A percentile compares a stretch with the other conserved stretches of the same genome.
Evolutionary conservation across 2,329 filamentous ascomycete genomes (phyloP).

Genomic region (Pseudogymnoascus sp.): DNA sequence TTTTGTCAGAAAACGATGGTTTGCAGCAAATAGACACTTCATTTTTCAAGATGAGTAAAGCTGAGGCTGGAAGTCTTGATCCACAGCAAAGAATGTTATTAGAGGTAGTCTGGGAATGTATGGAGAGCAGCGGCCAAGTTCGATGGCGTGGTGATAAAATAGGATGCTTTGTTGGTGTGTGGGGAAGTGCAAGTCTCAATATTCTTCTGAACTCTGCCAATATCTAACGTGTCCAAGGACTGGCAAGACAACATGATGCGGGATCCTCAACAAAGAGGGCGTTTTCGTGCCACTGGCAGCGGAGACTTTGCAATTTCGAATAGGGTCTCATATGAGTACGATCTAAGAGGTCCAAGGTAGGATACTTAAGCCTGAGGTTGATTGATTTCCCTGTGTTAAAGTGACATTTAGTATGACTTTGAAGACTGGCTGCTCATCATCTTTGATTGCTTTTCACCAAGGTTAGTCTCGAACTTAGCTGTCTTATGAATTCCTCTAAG

Average conservation of each 20-base stretch:
- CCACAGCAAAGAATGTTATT: conserved; percentile 25
- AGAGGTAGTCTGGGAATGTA: conserved; percentile 23
- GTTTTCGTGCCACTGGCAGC: not conserved
- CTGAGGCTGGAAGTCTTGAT: conserved; percentile 24
- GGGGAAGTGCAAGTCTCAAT: not conserved
- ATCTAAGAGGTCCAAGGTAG: not conserved
- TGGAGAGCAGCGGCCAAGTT: conserved; percentile 22
- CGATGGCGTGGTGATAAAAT: not conserved
- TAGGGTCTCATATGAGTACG: not conserved
- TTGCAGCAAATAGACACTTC: conserved; percentile 18
- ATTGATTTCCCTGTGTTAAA: not conserved
- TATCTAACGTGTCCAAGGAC: not conserved
- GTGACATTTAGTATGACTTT: not conserved
- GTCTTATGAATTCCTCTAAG: not conserved
- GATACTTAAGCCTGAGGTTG: not conserved
- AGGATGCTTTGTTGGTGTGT: not conserved
- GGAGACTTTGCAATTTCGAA: not conserved
- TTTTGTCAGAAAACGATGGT: conserved; percentile 12
- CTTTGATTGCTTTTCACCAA: not conserved
- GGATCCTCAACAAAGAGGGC: conserved; percentile 28
- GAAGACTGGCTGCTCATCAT: not conserved
- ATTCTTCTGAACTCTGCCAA: not conserved
- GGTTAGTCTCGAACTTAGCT: not conserved
- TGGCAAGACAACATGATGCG: conserved; percentile 12
- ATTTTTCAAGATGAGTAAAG: conserved; percentile 16